phyloP scores from a whole-genome alignment of 1,284 basidiomycete species.

The Cryptococcus sp. region DNA sequence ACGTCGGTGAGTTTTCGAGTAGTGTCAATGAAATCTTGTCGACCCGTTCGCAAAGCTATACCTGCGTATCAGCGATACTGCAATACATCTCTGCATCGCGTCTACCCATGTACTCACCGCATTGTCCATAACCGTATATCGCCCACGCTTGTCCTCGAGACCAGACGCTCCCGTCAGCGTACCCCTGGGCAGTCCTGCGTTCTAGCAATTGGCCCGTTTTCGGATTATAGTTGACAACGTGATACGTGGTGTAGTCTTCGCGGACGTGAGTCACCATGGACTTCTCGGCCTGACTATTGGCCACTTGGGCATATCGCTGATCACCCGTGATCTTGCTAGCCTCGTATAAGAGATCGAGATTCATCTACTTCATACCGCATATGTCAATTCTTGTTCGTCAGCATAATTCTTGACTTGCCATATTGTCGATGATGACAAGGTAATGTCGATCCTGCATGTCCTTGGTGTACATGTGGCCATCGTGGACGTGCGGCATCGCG shows the following conservation, averaged over 20 bases:
- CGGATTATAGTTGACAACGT: slow-evolving; percentile 41
- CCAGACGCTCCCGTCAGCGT: slow-evolving; percentile 39
- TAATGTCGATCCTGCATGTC: slow-evolving; percentile 43
- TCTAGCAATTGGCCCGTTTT: slow-evolving; percentile 23
- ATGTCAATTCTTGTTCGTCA: neutral
- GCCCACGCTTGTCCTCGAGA: slow-evolving; percentile 45
- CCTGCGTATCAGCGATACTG: too few relatives aligned
- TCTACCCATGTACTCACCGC: slow-evolving; percentile 25
- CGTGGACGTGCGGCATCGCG: slow-evolving; percentile 20
- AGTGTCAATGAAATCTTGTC: slow-evolving; percentile 36
- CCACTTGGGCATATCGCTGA: slow-evolving; percentile 34
- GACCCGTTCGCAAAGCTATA: slow-evolving; percentile 37
- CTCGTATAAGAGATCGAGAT: slow-evolving; percentile 44
- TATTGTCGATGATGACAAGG: slow-evolving; percentile 48
- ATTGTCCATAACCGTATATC: slow-evolving; percentile 45
- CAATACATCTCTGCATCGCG: too few relatives aligned
- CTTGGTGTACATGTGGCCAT: slow-evolving; percentile 23
- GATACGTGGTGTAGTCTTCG: slow-evolving; percentile 38
- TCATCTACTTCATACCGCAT: slow-evolving; percentile 30
- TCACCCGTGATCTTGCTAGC: slow-evolving; percentile 39
- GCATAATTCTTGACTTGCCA: slow-evolving; percentile 24
- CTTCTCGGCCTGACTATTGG: slow-evolving; percentile 39
- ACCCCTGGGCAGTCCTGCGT: slow-evolving; percentile 37
- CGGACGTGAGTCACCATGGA: slow-evolving; percentile 33
- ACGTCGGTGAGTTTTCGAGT: slow-evolving; percentile 33